phyloP scores from a whole-genome alignment of 2,329 filamentous ascomycete genomes.

The Lojkania enalia region DNA sequence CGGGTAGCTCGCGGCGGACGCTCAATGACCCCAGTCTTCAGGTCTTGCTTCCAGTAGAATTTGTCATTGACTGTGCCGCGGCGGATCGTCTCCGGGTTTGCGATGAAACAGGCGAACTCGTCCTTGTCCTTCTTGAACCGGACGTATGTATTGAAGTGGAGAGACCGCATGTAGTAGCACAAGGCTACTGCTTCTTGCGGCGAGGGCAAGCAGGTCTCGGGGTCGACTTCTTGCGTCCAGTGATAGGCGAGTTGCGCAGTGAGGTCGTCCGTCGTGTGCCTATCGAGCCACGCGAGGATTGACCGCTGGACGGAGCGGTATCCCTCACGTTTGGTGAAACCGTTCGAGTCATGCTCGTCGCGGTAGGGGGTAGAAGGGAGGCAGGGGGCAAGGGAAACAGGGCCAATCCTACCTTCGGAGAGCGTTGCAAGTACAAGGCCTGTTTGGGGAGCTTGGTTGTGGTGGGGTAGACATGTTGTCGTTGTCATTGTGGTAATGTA shows the following conservation, averaged over 20 bases:
- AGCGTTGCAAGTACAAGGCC: no score
- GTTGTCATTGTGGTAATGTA: no score
- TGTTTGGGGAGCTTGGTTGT: no score
- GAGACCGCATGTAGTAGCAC: conserved; percentile 39
- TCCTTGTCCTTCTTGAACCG: neutral
- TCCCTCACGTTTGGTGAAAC: neutral
- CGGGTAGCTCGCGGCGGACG: neutral
- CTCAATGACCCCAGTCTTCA: neutral
- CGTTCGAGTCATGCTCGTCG: neutral
- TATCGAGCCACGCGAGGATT: conserved; percentile 17
- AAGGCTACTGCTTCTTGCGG: conserved; percentile 25
- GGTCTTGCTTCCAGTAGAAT: conserved; percentile 4
- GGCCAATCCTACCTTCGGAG: no score
- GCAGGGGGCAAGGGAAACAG: neutral
- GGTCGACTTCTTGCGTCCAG: conserved; percentile 18
- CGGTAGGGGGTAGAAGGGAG: conserved; percentile 3
- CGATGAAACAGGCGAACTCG: conserved; percentile 1
- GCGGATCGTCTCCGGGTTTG: neutral
- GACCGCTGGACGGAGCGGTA: neutral
- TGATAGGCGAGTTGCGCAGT: conserved; percentile 11
- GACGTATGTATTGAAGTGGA: conserved; percentile 25
- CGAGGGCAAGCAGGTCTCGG: conserved; percentile 7
- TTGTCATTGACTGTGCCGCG: neutral
- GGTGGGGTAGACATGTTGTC: no score
- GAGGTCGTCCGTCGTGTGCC: conserved; percentile 18